phyloP scores from a whole-genome alignment of 192 early-diverging fungal genomes.

The Irineochytrium annulatum region DNA sequence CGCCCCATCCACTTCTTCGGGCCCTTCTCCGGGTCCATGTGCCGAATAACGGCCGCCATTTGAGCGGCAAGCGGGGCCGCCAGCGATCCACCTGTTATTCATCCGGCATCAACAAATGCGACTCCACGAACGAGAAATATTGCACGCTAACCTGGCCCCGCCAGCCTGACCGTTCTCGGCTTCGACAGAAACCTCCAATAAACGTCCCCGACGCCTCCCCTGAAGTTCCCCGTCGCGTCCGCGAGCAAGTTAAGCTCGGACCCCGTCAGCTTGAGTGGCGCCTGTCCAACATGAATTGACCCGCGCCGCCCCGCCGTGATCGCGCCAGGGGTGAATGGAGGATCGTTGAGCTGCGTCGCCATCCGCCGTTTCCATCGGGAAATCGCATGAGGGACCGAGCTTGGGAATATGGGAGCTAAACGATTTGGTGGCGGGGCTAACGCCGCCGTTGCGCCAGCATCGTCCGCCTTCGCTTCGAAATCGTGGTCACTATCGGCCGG shows the following conservation, averaged over 20 bases:
- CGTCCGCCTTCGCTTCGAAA: too few species aligned
- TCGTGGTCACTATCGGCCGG: too few species aligned
- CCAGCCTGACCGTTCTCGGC: neutral
- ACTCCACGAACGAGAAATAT: too few species aligned
- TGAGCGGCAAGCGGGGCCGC: neutral
- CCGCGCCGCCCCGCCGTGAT: neutral
- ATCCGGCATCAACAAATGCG: too few species aligned
- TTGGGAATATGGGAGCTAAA: too few species aligned
- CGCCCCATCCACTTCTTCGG: neutral
- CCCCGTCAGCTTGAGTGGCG: neutral
- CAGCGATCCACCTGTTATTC: neutral
- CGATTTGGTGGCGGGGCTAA: too few species aligned
- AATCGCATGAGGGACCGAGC: too few species aligned
- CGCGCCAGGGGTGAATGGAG: neutral
- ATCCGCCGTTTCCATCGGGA: too few species aligned
- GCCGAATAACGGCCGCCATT: neutral
- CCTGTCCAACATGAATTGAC: slow-evolving; percentile 3
- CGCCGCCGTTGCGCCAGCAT: too few species aligned
- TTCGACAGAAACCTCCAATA: neutral
- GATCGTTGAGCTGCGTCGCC: too few species aligned
- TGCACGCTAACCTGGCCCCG: too few species aligned
- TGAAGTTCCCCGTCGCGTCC: neutral
- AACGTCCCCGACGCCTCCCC: neutral
- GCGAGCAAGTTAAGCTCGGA: slow-evolving; percentile 1
- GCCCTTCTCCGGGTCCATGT: neutral